phyloP scores from a whole-genome alignment of 2,329 filamentous ascomycete genomes.

The Juglanconis sp. region DNA sequence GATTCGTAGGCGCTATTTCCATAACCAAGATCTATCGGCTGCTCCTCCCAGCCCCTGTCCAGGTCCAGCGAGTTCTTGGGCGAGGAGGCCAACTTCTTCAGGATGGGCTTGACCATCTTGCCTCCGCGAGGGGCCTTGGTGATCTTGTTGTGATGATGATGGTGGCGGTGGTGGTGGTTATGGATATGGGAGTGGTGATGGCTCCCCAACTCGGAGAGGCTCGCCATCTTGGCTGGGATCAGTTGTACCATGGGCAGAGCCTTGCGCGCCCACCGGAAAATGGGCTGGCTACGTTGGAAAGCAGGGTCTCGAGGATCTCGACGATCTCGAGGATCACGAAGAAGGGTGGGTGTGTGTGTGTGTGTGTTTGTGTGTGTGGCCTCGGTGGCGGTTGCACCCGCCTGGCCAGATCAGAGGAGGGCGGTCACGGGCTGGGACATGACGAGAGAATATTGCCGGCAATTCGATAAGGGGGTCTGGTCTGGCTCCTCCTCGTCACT shows the following conservation, averaged over 20 bases:
- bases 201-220: conserved; percentile 30
- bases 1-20: conserved; percentile 25
- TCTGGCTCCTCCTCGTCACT: conserved; percentile 4
- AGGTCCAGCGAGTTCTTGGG: conserved; percentile 63
- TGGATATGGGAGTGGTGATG: too few relatives aligned
- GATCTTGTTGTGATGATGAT: conserved; percentile 31
- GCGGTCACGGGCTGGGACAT: conserved; percentile 11
- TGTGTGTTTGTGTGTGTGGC: too few relatives aligned
- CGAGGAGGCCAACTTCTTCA: conserved; percentile 53
- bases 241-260: conserved; percentile 8
- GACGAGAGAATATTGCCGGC: conserved; percentile 12
- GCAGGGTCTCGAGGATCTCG: not conserved
- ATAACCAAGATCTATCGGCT: conserved; percentile 36
- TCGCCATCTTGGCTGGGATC: conserved; percentile 31
- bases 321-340: not conserved
- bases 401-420: conserved; percentile 14
- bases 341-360: too few relatives aligned
- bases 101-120: conserved; percentile 56
- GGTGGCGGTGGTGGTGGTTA: conserved; percentile 18
- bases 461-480: conserved; percentile 2
- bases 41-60: conserved; percentile 58
- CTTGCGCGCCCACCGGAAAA: not conserved
- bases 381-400: conserved; percentile 14
- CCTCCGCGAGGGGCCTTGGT: conserved; percentile 44
- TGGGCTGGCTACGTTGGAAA: not conserved